A percentile compares a stretch with the other conserved stretches of the same genome.
Conservation (phyloP, 2,329 filamentous ascomycete species). For the Exophiala xenobiotica region DNA sequence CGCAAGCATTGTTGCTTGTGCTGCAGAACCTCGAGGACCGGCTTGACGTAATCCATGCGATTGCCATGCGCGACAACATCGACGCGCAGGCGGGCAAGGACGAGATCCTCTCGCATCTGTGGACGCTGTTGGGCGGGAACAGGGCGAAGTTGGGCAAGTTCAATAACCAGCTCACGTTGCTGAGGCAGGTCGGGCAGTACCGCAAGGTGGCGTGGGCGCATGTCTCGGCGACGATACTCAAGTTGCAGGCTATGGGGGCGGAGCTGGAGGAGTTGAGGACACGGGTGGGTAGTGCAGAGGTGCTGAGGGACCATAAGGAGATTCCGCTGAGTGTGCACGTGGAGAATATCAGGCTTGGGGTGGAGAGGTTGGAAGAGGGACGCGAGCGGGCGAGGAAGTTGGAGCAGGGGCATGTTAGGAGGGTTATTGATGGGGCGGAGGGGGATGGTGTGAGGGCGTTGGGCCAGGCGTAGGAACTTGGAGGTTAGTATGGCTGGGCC, state of each 20-base stretch:
- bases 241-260: constrained; percentile 70
- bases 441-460: constrained; percentile 7
- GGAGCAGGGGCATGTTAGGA: constrained; percentile 59
- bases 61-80: constrained; percentile 64
- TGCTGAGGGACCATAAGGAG: constrained; percentile 34
- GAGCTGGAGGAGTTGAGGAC: constrained; percentile 71
- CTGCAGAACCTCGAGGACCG: constrained; percentile 68
- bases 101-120: constrained; percentile 67
- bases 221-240: constrained; percentile 67
- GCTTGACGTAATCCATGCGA: constrained; percentile 67
- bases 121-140: constrained; percentile 74
- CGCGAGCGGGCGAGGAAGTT: constrained; percentile 58
- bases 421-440: constrained; percentile 47
- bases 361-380: constrained; percentile 68
- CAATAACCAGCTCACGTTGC: constrained; percentile 61
- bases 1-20: constrained; percentile 64
- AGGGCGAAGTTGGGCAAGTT: constrained; percentile 59
- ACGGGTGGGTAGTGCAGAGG: constrained; percentile 61
- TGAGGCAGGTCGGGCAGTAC: constrained; percentile 66
- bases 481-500: too few species aligned
- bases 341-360: constrained; percentile 68
- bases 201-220: constrained; percentile 65
- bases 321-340: constrained; percentile 73
- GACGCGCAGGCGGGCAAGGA: constrained; percentile 60
- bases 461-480: not conserved